A percentile compares a stretch with the other conserved stretches of the same genome.
phyloP scores from a whole-genome alignment of 306 rosid species.

The Gynostemma pentaphyllum region DNA sequence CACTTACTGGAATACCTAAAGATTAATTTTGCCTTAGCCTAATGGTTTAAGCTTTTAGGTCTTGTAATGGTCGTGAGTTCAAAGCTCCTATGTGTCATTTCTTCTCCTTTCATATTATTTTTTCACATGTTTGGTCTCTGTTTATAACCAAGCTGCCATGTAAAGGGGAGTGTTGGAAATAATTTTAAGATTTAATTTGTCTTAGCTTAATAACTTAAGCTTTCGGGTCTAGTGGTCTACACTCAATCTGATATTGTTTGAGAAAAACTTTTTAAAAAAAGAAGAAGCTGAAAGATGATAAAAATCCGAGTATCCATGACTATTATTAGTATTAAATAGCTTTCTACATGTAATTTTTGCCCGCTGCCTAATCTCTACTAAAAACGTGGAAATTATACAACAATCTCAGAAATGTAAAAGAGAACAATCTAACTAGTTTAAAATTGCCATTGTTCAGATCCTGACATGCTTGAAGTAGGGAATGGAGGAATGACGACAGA shows the following conservation, averaged over 20 bases:
- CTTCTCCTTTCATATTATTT: too few relatives aligned
- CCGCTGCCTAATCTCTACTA: not conserved
- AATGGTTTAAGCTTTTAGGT: too few relatives aligned
- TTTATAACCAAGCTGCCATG: too few relatives aligned
- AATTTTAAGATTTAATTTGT: too few relatives aligned
- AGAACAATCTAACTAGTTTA: not conserved
- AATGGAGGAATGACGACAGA: conserved; percentile 67
- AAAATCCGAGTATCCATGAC: not conserved
- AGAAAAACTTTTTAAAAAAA: not conserved
- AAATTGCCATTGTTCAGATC: conserved; percentile 30
- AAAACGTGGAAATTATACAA: not conserved
- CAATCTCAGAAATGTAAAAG: not conserved
- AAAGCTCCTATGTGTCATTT: too few relatives aligned
- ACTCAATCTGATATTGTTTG: not conserved
- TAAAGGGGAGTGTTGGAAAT: too few relatives aligned
- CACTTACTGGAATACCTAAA: too few relatives aligned
- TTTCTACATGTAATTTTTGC: not conserved
- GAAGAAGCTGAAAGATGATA: not conserved
- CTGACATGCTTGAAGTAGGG: conserved; percentile 84
- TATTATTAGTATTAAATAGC: not conserved
- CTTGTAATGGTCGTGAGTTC: too few relatives aligned
- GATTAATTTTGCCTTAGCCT: too few relatives aligned
- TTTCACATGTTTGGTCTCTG: too few relatives aligned
- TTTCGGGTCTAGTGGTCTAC: too few relatives aligned
- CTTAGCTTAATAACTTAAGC: too few relatives aligned